Evolutionary conservation across 1,139 yeast genomes (phyloP), one percentile per base, ranked within the genome.

Genomic region (Pichia sp.): DNA sequence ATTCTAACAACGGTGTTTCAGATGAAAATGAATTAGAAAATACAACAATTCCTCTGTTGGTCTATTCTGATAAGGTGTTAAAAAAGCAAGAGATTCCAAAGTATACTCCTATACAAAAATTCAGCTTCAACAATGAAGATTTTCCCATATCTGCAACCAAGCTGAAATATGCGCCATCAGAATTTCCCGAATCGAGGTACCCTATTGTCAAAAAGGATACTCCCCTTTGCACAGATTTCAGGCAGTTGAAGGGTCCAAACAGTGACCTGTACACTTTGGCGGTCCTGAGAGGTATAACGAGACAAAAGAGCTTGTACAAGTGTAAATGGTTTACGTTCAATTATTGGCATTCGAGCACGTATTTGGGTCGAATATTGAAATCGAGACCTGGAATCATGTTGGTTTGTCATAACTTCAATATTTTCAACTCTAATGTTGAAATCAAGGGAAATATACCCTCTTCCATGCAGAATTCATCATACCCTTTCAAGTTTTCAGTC

Each of bases 321-420:
- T 69, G 74, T 51, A 60, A 63, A 10, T 72, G 61, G 55, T 75
- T 77, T 61, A 50, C 51, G 4, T 46, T 73, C 30, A 55, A 58
- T 10, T 82, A 69, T 61, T 76, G 71, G 59, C 84, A 83, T 10
- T 73, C 78, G 3, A 67, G 72, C 49, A 82, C 79, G 59, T 71
- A 73, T 38, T 48, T 79, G 6, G 74, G 78, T 0, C 58, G 70
- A 31, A 75, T 76, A 31, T 70, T 85, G n/a, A 80, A 80, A 59
- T 73, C 81, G 4, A 72, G 73, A 43, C 86, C 86, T 0, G 77
- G 81, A 0, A 46, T 80, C 2, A 64, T 71, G 36, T 63, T 64
- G 5, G 50, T 64, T 10, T 53, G 66, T 16, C 67, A 68, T 50
- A 70, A 70, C 46, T 57, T 60, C 7, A 46, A 57, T 1, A 54